Percentiles rank a stretch among this genome's conserved stretches.
Conservation (phyloP, 352 stramenopile species). For the Phytophthora pseudosyringae region DNA sequence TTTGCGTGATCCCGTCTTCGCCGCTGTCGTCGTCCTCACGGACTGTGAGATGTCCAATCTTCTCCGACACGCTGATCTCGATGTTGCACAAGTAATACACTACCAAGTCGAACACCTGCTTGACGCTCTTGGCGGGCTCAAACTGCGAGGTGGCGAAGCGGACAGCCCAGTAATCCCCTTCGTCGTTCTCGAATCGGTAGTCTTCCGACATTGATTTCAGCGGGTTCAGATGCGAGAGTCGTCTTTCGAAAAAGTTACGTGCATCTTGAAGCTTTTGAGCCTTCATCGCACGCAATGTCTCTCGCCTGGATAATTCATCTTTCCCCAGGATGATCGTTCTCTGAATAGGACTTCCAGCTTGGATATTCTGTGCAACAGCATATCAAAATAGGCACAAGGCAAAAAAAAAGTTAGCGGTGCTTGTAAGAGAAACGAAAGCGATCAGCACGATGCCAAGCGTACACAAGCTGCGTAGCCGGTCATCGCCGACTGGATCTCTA, state of each 20-base stretch:
- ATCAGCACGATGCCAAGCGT: conserved; percentile 2
- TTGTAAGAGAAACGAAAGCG: not conserved
- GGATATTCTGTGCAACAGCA: conserved; percentile 28
- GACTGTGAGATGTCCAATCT: conserved; percentile 41
- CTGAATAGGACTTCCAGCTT: conserved; percentile 41
- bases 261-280: conserved; percentile 30
- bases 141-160: conserved; percentile 42
- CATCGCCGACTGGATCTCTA: conserved; percentile 38
- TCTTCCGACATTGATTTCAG: conserved; percentile 39
- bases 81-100: conserved; percentile 45
- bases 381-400: not conserved
- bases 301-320: conserved; percentile 23
- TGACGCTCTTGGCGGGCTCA: conserved; percentile 25
- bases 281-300: conserved; percentile 25
- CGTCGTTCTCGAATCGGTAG: conserved; percentile 34
- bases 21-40: conserved; percentile 44
- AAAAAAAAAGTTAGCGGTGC: conserved; percentile 1
- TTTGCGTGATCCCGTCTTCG: conserved; percentile 35
- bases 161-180: conserved; percentile 36
- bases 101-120: conserved; percentile 46
- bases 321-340: conserved; percentile 24
- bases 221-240: conserved; percentile 30
- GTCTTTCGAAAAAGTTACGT: conserved; percentile 20
- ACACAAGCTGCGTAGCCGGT: conserved; percentile 38
- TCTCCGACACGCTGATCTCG: conserved; percentile 50